Percentiles rank a stretch among this genome's conserved stretches.
phyloP scores from a whole-genome alignment of 1,139 yeast species.

The Zygoascus sp. region DNA sequence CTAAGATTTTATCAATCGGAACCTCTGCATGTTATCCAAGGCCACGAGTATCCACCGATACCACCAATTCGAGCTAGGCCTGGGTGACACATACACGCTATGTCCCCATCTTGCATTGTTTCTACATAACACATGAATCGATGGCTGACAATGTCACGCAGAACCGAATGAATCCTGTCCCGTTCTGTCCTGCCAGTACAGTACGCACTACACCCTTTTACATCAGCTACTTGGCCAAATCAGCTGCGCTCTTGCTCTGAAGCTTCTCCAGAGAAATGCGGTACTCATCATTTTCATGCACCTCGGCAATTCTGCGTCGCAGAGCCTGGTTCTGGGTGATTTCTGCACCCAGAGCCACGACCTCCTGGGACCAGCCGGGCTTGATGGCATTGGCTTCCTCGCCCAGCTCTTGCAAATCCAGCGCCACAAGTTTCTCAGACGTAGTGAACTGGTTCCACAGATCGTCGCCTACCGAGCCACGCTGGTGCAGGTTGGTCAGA shows the following conservation, averaged over 20 bases:
- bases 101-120: no score
- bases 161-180: no score
- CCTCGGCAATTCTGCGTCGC: slow-evolving; percentile 69
- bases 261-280: slow-evolving; percentile 25
- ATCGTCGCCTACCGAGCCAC: slow-evolving; percentile 89
- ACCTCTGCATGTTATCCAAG: no score
- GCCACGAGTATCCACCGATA: no score
- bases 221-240: slow-evolving; percentile 1
- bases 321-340: slow-evolving; percentile 89
- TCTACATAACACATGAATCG: no score
- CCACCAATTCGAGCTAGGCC: no score
- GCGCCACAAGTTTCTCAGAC: slow-evolving; percentile 70
- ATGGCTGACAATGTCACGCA: no score
- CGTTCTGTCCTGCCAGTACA: no score
- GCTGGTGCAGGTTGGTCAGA: slow-evolving; percentile 68
- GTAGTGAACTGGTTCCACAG: slow-evolving; percentile 74
- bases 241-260: slow-evolving; percentile 18
- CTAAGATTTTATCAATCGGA: no score
- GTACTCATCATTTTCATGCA: slow-evolving; percentile 39
- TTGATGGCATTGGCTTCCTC: slow-evolving; percentile 68
- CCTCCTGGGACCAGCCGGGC: slow-evolving; percentile 73
- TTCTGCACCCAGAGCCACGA: slow-evolving; percentile 80
- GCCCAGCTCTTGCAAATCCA: slow-evolving; percentile 76
- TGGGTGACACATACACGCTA: no score
- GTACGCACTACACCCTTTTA: no score